These are phyloP conservation scores for Colletotrichum nymphaeae DNA, from an alignment of 2,329 filamentous ascomycete species.

Conservation along the genomic window DNA sequence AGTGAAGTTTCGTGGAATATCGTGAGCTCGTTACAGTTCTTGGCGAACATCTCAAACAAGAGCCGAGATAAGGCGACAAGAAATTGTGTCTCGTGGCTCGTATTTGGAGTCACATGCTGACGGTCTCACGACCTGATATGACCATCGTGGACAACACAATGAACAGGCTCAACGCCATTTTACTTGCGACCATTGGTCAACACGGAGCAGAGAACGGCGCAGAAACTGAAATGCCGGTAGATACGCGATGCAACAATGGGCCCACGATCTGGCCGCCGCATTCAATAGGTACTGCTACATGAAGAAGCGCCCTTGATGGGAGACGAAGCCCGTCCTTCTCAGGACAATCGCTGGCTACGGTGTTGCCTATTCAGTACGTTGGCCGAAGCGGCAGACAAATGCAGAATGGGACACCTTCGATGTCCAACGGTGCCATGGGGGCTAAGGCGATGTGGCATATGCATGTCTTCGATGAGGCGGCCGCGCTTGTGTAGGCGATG, in stretches of 20 bases:
- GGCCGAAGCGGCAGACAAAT: too few relatives aligned
- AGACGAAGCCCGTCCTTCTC: not conserved
- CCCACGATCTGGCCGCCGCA: not conserved
- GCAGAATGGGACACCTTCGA: not conserved
- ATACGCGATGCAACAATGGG: not conserved
- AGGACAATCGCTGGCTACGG: not conserved
- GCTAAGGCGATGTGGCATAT: constrained; percentile 8
- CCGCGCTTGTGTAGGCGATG: constrained; percentile 15
- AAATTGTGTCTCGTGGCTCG: constrained; percentile 2
- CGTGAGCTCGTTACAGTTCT: not conserved
- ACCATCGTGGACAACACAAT: not conserved
- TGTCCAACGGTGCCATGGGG: not conserved
- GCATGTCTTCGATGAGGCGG: constrained; percentile 15
- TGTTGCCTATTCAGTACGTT: not conserved
- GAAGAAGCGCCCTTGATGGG: too few relatives aligned
- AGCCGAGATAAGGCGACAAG: not conserved
- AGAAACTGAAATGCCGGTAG: not conserved
- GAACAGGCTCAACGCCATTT: not conserved
- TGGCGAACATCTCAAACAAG: not conserved
- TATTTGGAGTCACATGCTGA: constrained; percentile 19
- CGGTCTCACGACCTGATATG: not conserved
- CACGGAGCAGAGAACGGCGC: not conserved
- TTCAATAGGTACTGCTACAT: not conserved
- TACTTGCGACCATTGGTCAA: not conserved
- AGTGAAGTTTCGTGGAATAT: not conserved